Evolutionary conservation across 257 asterid genomes (phyloP).

Genomic region (Primulina huaijiensis): DNA sequence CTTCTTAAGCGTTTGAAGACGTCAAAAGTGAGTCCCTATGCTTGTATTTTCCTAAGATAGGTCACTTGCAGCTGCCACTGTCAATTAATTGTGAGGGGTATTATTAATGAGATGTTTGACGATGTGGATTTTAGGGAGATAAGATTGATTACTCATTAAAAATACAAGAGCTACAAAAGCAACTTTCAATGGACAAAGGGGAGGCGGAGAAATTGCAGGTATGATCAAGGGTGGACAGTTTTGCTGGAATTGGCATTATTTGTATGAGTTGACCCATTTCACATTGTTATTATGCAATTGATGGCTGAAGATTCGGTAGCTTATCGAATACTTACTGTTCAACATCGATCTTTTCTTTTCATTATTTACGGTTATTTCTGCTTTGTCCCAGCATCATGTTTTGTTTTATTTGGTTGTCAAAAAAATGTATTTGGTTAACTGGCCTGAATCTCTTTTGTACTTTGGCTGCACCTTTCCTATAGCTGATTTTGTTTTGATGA

Average conservation of each 20-base stretch:
- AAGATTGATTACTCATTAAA: slow-evolving; percentile 69
- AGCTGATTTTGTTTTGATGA: slow-evolving; percentile 21
- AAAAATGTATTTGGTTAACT: slow-evolving; percentile 7
- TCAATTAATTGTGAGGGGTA: slow-evolving; percentile 8
- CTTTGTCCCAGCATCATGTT: not conserved
- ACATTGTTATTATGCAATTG: slow-evolving; percentile 17
- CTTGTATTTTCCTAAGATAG: slow-evolving; percentile 17
- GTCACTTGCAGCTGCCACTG: slow-evolving; percentile 19
- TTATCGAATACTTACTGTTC: slow-evolving; percentile 1
- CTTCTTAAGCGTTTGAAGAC: slow-evolving; percentile 64
- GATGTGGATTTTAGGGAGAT: slow-evolving; percentile 62
- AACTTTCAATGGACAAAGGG: slow-evolving; percentile 81
- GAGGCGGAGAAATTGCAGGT: slow-evolving; percentile 93
- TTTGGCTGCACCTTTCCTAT: slow-evolving; percentile 18
- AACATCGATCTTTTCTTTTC: slow-evolving; percentile 11
- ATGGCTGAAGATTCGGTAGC: slow-evolving; percentile 13
- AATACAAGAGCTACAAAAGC: slow-evolving; percentile 86
- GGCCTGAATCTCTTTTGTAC: not conserved
- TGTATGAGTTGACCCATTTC: slow-evolving; percentile 5
- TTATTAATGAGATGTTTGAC: slow-evolving; percentile 27
- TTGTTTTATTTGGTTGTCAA: slow-evolving; percentile 2
- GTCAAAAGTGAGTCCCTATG: slow-evolving; percentile 54
- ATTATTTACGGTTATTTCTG: not conserved
- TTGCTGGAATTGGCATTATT: slow-evolving; percentile 18
- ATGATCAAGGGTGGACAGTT: slow-evolving; percentile 18